Evolutionary conservation across 768 basidiomycete species (phyloP), one percentile per base, ranked within the genome.

Genomic region (Suillus americanus): DNA sequence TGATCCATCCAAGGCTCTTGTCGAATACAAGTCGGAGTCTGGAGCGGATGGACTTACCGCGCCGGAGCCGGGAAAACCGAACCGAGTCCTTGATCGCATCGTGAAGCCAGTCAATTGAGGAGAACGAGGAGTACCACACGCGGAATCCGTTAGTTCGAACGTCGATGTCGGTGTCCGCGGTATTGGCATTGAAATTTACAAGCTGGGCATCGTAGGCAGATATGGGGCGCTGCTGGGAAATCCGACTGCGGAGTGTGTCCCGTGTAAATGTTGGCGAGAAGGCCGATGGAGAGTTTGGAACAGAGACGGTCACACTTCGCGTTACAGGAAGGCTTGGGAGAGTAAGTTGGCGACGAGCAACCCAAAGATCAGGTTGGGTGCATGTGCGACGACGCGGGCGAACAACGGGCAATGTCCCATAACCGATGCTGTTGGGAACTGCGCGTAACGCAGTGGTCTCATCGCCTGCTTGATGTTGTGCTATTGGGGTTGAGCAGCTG

Each of bases 51-150:
- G 95, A 92, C 69, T 86, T 89, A 63, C 87, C 85, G 57, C 79
- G 83, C 65, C 93, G 82, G 20, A 97, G 81, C 59, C 86, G 83
- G 40, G 89, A 85, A 67, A 91, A 89, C 35, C 95, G 90, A 9
- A 86, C 85, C 0, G 94, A 94, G 72, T 97, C 94, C 76, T 97
- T 96, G 80, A 98, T 94, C 46, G 93, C 86, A 79, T 98, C 97
- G 71, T 98, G 97, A 62, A 98, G 81, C 97, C 96, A 98, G 76
- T 98, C 95, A 63, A 97, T 90, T 23, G 92, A 94, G 0, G 92
- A 89, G 79, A 89, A 97, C 3, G 91, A 92, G 13, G 90, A 88
- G 75, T 94, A 95, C 93, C 76, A 77, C 40, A 95, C 92, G 33
- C 94, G 89, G 63, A 94, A 88, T 41, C 95, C 95, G 69, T 97